Conservation (phyloP, 2,329 filamentous ascomycete species). For the Cercospora canescens region DNA sequence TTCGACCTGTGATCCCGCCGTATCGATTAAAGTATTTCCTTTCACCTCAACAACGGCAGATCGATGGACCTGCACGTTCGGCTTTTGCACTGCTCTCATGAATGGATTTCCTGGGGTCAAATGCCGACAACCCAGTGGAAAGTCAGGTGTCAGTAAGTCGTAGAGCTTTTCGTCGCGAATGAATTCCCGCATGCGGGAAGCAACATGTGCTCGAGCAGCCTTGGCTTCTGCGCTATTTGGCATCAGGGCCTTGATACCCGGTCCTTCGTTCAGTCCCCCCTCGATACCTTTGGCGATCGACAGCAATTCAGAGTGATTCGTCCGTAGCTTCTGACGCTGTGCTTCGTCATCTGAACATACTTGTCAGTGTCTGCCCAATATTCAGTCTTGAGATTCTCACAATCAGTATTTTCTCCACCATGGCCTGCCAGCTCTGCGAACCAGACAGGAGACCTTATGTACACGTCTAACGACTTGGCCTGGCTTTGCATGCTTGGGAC, state of each 20-base stretch:
- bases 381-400: background rate
- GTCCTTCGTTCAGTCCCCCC: slow-evolving; percentile 8
- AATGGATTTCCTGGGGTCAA: background rate
- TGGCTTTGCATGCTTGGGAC: background rate
- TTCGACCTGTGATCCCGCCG: background rate
- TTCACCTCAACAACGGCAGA: background rate
- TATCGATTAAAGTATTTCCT: background rate
- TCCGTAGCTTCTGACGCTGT: background rate
- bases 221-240: background rate
- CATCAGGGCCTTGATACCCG: slow-evolving; percentile 17
- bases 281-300: slow-evolving; percentile 7
- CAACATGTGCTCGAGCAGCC: background rate
- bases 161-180: background rate
- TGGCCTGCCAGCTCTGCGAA: background rate
- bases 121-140: background rate
- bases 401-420: background rate
- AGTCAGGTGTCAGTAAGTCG: background rate
- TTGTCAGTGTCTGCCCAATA: background rate
- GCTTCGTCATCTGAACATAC: background rate
- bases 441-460: background rate
- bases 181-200: background rate
- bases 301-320: slow-evolving; percentile 3
- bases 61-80: background rate
- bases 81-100: background rate
- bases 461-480: background rate